Base-by-base conservation (phyloP, 1,284 basidiomycete species). In the Fomitopsis pinicola region DNA sequence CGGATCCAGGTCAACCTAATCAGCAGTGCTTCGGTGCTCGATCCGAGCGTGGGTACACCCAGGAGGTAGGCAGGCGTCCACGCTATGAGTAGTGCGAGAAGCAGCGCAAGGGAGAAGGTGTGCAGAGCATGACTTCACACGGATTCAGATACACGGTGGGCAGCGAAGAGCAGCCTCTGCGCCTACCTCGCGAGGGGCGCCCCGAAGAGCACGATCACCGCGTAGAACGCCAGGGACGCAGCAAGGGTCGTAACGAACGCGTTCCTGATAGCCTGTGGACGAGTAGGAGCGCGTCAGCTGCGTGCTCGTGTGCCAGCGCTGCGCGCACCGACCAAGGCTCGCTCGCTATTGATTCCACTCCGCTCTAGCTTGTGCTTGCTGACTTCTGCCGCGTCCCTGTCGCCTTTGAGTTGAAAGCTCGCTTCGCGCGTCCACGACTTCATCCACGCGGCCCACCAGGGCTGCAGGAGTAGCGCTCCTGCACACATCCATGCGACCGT, bases 401-500 rank as follows among this genome's bases (percentile, higher is more conserved):
- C 66, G 22, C 58, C 55, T 26, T 59, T 63, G 8, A 66, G 50
- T 10, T 48, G 50, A 17, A 53, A 48, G 22, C 67, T 61, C 6
- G 59, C 57, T 22, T 70, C 70, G 9, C 71, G 64, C 19, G 65
- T 59, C 87, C 87, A 91, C 33, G 72, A 63, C 57, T 82, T 75
- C 64, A 91, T 68, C 79, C 85, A 89, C 6, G 81, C 80, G 1
- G 83, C 88, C 89, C 91, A 94, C 88, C 90, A 93, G 8, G 75
- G 74, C 68, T 91, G 84, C 46, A 92, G 72, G 3, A 91, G 61
- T 3, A 75, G 67, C 0, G 82, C 78, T 1, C 91, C 92, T 0
- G 73, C 69, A 57, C 82, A 83, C 50, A 88, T 76, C 78, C 86
- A 92, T 6, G 77, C 68, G 46, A 91, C 73, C 0, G 91, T 92